Percentiles rank a stretch among this genome's conserved stretches.
phyloP scores from a whole-genome alignment of 2,329 filamentous ascomycete genomes.

The Cladophialophora yegresii region DNA sequence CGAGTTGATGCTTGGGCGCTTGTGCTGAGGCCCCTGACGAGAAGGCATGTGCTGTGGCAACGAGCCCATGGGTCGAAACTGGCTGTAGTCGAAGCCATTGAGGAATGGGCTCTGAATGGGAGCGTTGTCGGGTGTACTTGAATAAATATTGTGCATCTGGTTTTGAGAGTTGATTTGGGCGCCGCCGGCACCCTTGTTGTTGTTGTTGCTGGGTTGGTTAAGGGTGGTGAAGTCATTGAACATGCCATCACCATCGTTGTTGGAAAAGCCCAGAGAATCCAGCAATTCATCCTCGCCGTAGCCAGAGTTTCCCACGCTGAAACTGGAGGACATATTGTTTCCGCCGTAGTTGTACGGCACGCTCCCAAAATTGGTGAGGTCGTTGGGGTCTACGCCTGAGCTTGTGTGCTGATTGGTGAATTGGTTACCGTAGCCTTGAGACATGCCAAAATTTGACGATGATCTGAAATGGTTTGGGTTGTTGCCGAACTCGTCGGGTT shows the following conservation, averaged over 20 bases:
- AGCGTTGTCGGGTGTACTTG: constrained; percentile 86
- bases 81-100: constrained; percentile 70
- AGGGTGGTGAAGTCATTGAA: constrained; percentile 31
- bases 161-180: constrained; percentile 65
- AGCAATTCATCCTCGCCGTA: constrained; percentile 80
- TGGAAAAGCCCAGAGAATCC: constrained; percentile 60
- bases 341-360: constrained; percentile 62
- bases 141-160: constrained; percentile 74
- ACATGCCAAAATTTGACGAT: constrained; percentile 37
- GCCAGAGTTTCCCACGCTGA: constrained; percentile 72
- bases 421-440: constrained; percentile 48
- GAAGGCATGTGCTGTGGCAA: constrained; percentile 47
- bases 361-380: constrained; percentile 59
- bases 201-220: constrained; percentile 49
- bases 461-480: constrained; percentile 53
- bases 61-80: constrained; percentile 64
- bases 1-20: constrained; percentile 65
- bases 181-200: constrained; percentile 57
- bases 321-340: constrained; percentile 69
- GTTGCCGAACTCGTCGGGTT: constrained; percentile 65
- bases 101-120: constrained; percentile 90
- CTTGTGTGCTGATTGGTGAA: constrained; percentile 54
- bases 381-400: constrained; percentile 77
- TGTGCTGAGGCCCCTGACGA: constrained; percentile 49
- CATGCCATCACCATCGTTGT: constrained; percentile 26